Conservation (phyloP, 139 green algal species). For the Protoeuglena noctilucae region DNA sequence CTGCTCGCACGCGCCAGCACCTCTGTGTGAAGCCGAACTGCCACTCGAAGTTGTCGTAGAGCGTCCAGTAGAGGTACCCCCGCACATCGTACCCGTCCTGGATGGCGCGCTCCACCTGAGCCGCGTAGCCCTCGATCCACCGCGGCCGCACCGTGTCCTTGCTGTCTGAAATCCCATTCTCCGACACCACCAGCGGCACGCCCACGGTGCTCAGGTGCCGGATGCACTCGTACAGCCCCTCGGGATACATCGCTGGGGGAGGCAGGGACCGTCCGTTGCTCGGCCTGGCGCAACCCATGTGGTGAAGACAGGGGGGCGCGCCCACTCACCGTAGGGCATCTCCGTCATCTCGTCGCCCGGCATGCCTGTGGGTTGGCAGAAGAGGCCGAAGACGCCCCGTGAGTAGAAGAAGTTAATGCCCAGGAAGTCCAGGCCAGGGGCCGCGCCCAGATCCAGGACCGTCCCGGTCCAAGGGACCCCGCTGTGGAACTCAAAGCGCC, state of each 20-base stretch:
- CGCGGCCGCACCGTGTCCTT: not conserved
- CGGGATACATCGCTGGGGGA: too few relatives aligned
- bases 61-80: not conserved
- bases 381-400: not conserved
- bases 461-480: too few relatives aligned
- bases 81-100: not conserved
- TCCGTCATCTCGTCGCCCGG: not conserved
- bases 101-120: not conserved
- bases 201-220: too few relatives aligned
- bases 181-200: not conserved
- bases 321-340: not conserved
- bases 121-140: not conserved
- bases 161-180: not conserved
- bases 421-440: not conserved
- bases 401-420: not conserved
- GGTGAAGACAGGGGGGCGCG: too few relatives aligned
- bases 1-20: too few relatives aligned
- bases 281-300: too few relatives aligned
- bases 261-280: too few relatives aligned
- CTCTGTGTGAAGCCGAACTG: too few relatives aligned
- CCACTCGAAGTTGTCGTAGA: not conserved
- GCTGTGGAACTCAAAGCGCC: too few relatives aligned
- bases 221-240: too few relatives aligned
- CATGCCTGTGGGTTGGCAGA: not conserved
- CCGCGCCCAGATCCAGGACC: too few relatives aligned